phyloP scores from a whole-genome alignment of 495 filamentous ascomycete species.

The Parmelia sp. region DNA sequence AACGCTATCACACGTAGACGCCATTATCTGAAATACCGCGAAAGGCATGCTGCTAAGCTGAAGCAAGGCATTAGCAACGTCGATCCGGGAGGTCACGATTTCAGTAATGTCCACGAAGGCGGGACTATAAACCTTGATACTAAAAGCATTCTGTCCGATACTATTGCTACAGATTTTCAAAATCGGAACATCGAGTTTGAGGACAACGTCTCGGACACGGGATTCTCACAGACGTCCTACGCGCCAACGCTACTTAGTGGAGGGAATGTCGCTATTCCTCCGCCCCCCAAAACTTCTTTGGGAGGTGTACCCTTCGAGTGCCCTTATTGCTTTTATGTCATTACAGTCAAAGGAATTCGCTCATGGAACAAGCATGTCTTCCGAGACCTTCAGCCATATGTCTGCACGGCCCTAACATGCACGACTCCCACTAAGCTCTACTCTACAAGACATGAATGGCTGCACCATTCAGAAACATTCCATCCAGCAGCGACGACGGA shows the following conservation, averaged over 20 bases:
- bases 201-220: background rate
- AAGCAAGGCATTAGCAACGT: conserved; percentile 17
- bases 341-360: background rate
- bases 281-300: conserved; percentile 3
- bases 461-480: background rate
- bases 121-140: background rate
- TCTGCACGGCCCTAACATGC: conserved; percentile 23
- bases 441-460: conserved; percentile 23
- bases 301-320: conserved; percentile 18
- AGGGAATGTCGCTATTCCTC: conserved; percentile 12
- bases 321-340: conserved; percentile 18
- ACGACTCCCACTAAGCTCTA: conserved; percentile 19
- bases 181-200: background rate
- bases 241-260: conserved; percentile 16
- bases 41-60: conserved; percentile 37
- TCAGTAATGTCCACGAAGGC: background rate
- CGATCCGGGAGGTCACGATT: background rate
- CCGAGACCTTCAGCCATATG: conserved; percentile 25
- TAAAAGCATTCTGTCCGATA: background rate
- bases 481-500: conserved; percentile 14
- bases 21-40: conserved; percentile 38
- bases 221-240: conserved; percentile 17
- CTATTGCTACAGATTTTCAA: background rate
- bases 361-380: conserved; percentile 24
- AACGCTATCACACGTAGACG: conserved; percentile 38